A percentile compares a stretch with the other conserved stretches of the same genome.
Evolutionary conservation across 352 stramenopile species (phyloP).

Genomic region (Salisapilia sapeloensis): DNA sequence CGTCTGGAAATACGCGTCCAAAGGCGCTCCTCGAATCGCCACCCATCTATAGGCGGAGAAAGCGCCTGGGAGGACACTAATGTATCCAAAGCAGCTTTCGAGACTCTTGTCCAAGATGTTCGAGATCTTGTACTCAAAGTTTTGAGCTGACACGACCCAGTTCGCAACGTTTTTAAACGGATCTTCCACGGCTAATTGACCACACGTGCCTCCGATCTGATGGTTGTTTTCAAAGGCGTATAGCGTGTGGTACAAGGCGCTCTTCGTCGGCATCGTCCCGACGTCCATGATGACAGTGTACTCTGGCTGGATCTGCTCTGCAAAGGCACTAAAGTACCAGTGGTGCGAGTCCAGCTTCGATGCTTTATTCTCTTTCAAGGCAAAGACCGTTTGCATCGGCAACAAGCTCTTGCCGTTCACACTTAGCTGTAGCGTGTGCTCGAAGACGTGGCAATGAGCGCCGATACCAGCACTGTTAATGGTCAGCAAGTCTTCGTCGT

Average conservation of each 20-base stretch:
- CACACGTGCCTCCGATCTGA: slow-evolving; percentile 68
- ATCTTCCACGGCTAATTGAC: slow-evolving; percentile 68
- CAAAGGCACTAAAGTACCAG: slow-evolving; percentile 75
- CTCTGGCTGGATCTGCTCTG: slow-evolving; percentile 67
- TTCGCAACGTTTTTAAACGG: slow-evolving; percentile 73
- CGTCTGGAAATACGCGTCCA: slow-evolving; percentile 78
- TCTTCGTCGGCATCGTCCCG: slow-evolving; percentile 69
- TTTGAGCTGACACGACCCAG: slow-evolving; percentile 73
- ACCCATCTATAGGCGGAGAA: slow-evolving; percentile 78
- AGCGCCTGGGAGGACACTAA: slow-evolving; percentile 68
- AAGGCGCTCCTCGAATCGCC: slow-evolving; percentile 52
- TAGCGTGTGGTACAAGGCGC: slow-evolving; percentile 57
- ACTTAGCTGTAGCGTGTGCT: slow-evolving; percentile 64
- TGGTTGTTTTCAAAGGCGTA: slow-evolving; percentile 60
- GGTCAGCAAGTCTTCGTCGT: slow-evolving; percentile 71
- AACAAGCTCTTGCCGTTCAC: slow-evolving; percentile 51
- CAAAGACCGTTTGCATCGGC: slow-evolving; percentile 64
- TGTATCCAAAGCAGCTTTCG: slow-evolving; percentile 78
- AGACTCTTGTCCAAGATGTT: slow-evolving; percentile 79
- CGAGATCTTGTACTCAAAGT: slow-evolving; percentile 85
- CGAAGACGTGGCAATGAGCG: slow-evolving; percentile 69
- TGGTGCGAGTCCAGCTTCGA: slow-evolving; percentile 76
- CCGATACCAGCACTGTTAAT: slow-evolving; percentile 75
- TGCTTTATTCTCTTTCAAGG: slow-evolving; percentile 64
- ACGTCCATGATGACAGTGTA: slow-evolving; percentile 76